These are phyloP conservation scores for Gardenia jasminoides DNA, from an alignment of 257 asterid genomes.

Conservation along the genomic window DNA sequence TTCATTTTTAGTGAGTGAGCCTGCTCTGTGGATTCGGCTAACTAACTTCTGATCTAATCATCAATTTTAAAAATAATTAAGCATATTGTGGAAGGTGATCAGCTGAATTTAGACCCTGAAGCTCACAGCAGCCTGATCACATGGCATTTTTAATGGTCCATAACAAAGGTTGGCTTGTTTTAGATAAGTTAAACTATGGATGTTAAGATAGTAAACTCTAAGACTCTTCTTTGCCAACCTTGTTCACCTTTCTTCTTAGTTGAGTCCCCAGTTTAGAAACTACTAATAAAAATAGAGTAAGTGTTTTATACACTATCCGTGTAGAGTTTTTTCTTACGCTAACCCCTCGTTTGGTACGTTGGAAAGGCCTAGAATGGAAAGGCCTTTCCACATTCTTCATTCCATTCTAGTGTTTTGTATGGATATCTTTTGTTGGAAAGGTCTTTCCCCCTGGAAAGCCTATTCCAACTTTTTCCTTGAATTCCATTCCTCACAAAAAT, in stretches of 20 bases:
- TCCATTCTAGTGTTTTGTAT: no score
- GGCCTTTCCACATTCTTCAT: no score
- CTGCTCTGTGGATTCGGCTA: neutral
- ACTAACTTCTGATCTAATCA: slow-evolving; percentile 6
- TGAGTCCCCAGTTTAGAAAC: neutral
- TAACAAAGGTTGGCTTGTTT: neutral
- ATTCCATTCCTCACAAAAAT: no score
- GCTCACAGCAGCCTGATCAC: slow-evolving; percentile 12
- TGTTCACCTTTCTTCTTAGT: neutral
- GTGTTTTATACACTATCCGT: no score
- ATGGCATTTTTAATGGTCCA: slow-evolving; percentile 12
- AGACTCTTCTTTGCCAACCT: neutral
- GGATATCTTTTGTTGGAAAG: no score
- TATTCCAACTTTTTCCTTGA: no score
- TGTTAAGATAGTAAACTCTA: neutral
- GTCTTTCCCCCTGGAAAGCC: no score
- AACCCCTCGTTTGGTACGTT: no score
- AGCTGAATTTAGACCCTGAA: neutral
- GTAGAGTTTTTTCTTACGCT: no score
- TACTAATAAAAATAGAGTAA: no score
- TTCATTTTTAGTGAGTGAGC: neutral
- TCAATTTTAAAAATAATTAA: neutral
- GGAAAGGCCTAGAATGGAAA: no score
- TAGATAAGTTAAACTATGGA: neutral
- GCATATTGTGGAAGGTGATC: neutral